Conservation (phyloP, 2,329 filamentous ascomycete genomes). For the Penicillium sp. region DNA sequence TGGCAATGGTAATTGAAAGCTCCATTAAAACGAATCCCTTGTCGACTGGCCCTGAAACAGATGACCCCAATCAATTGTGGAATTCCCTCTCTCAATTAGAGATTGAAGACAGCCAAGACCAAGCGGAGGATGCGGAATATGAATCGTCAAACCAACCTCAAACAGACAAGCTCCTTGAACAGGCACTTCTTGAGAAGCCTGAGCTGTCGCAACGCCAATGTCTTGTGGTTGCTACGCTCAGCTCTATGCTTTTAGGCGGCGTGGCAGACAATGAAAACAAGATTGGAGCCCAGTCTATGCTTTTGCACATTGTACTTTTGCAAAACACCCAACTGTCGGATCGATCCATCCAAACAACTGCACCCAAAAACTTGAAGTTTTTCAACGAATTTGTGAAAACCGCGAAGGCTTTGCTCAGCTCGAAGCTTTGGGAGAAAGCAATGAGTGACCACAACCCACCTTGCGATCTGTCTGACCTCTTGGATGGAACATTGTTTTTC, state of each 20-base stretch:
- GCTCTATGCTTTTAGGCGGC: slow-evolving; percentile 13
- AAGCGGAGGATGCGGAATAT: not conserved
- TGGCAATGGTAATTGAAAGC: slow-evolving; percentile 23
- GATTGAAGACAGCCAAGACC: not conserved
- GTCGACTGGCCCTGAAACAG: not conserved
- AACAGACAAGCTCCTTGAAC: not conserved
- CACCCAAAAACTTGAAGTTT: slow-evolving; percentile 7
- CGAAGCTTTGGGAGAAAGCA: slow-evolving; percentile 36
- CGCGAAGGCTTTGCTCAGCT: slow-evolving; percentile 40
- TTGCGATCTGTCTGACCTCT: slow-evolving; percentile 55
- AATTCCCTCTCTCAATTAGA: not conserved
- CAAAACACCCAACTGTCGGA: slow-evolving; percentile 22
- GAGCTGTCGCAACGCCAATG: slow-evolving; percentile 25
- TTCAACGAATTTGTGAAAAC: slow-evolving; percentile 41
- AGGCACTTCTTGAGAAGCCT: slow-evolving; percentile 1
- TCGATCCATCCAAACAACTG: slow-evolving; percentile 8
- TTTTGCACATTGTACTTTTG: slow-evolving; percentile 25
- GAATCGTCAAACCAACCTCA: not conserved
- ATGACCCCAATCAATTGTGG: not conserved
- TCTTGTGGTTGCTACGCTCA: slow-evolving; percentile 18
- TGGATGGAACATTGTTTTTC: slow-evolving; percentile 55
- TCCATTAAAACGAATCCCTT: slow-evolving; percentile 5
- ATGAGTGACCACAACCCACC: slow-evolving; percentile 20
- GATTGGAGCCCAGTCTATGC: slow-evolving; percentile 12
- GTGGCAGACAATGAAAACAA: not conserved